Conservation (phyloP, 73 alveolate genomes). For the Paramecium biaurelia region DNA sequence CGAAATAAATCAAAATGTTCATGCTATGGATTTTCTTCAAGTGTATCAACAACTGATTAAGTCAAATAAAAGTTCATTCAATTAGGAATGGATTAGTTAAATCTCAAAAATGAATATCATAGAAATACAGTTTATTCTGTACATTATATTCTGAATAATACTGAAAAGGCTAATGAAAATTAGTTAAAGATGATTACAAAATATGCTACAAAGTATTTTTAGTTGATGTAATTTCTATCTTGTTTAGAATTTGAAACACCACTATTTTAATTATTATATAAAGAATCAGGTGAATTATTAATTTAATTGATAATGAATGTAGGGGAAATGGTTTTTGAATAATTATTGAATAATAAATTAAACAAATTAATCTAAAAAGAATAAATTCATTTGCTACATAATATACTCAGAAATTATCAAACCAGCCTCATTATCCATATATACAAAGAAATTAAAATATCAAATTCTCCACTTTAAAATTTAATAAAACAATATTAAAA, state of each 20-base stretch:
- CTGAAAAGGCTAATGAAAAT: neutral
- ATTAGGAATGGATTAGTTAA: neutral
- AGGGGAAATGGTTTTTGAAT: neutral
- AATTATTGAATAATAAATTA: neutral
- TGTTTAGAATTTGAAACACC: conserved; percentile 11
- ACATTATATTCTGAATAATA: neutral
- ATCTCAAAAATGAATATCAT: neutral
- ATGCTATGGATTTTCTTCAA: neutral
- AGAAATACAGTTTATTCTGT: neutral
- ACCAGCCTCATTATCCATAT: neutral
- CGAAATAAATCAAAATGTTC: neutral
- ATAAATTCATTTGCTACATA: neutral
- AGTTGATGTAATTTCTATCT: neutral
- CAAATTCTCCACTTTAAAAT: neutral
- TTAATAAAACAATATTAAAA: neutral
- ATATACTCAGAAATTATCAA: neutral
- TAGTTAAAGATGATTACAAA: neutral
- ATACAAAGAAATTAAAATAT: neutral
- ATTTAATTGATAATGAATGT: neutral
- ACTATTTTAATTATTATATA: neutral
- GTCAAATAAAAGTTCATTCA: neutral
- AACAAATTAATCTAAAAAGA: neutral
- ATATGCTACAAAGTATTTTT: neutral
- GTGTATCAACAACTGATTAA: neutral
- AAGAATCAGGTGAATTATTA: neutral